Evolutionary conservation across 1,284 basidiomycete genomes (phyloP).

Genomic region (Cutaneotrichosporon dermatis): DNA sequence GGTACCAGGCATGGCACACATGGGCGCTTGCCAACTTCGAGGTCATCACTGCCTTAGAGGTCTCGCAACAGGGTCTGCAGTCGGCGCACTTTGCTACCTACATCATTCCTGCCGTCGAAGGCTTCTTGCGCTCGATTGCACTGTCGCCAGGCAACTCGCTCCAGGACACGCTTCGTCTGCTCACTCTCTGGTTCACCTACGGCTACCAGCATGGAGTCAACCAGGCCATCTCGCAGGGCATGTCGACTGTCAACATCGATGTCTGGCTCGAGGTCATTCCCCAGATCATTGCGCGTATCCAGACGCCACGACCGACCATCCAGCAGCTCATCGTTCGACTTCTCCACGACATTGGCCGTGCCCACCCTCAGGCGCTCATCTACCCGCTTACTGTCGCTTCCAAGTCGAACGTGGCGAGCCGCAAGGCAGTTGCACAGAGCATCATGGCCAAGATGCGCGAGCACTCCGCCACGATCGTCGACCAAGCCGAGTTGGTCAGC

Average conservation of each 20-base stretch:
- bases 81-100: conserved; percentile 71
- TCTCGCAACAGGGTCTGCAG: conserved; percentile 65
- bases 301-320: conserved; percentile 85
- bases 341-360: conserved; percentile 86
- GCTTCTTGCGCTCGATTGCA: conserved; percentile 94
- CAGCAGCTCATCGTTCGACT: conserved; percentile 85
- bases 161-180: conserved; percentile 87
- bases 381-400: conserved; percentile 98
- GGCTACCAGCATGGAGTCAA: conserved; percentile 88
- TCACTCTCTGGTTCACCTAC: conserved; percentile 99
- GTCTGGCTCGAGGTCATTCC: conserved; percentile 99
- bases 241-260: conserved; percentile 86
- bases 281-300: conserved; percentile 97
- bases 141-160: conserved; percentile 85
- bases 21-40: conserved; percentile 98
- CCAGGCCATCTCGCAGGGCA: conserved; percentile 82
- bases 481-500: conserved; percentile 82
- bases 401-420: conserved; percentile 81
- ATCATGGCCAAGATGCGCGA: conserved; percentile 95
- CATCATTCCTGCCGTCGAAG: conserved; percentile 93
- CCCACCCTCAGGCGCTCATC: conserved; percentile 95
- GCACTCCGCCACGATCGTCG: conserved; percentile 82
- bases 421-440: conserved; percentile 74
- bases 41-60: conserved; percentile 79
- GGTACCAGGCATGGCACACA: conserved; percentile 99